phyloP scores from a whole-genome alignment of 441 rosid genomes.

The Brassica hybrid region DNA sequence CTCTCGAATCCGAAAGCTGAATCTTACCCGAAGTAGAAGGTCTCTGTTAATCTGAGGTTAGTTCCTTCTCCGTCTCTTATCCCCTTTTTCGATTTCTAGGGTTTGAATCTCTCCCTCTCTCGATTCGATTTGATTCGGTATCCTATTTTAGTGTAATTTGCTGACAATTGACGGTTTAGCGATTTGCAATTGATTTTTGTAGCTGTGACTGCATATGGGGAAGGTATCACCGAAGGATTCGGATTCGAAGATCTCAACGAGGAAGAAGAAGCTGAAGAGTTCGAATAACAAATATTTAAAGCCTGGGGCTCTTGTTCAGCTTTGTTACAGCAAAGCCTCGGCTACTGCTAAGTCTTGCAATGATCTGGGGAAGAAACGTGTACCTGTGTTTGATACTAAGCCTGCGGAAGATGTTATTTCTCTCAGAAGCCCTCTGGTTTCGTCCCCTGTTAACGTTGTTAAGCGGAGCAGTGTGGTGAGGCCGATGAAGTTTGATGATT shows the following conservation, averaged over 20 bases:
- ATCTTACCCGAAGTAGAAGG: constrained; percentile 5
- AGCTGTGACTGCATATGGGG: constrained; percentile 55
- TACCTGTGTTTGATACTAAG: constrained; percentile 56
- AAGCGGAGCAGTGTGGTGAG: constrained; percentile 54
- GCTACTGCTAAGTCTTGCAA: constrained; percentile 66
- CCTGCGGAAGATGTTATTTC: constrained; percentile 48
- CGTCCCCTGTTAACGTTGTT: constrained; percentile 61
- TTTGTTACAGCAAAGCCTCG: constrained; percentile 57
- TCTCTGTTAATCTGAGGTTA: constrained; percentile 28
- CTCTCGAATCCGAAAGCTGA: constrained; percentile 24
- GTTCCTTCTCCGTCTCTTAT: constrained; percentile 22
- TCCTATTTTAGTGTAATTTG: neutral
- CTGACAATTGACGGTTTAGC: neutral
- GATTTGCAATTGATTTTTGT: neutral
- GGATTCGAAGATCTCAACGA: constrained; percentile 49
- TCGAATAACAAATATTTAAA: constrained; percentile 73
- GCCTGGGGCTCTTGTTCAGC: constrained; percentile 89
- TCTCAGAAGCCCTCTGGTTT: constrained; percentile 59
- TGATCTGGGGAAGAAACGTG: constrained; percentile 82
- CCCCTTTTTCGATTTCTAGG: constrained; percentile 19
- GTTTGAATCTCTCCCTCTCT: neutral
- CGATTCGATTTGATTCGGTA: constrained; percentile 1
- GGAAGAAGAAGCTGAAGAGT: constrained; percentile 60
- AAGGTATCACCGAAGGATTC: constrained; percentile 71
- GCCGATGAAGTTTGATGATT: constrained; percentile 57